Base-by-base conservation (phyloP, 2,329 filamentous ascomycete genomes). In the Scytalidium lignicola region DNA sequence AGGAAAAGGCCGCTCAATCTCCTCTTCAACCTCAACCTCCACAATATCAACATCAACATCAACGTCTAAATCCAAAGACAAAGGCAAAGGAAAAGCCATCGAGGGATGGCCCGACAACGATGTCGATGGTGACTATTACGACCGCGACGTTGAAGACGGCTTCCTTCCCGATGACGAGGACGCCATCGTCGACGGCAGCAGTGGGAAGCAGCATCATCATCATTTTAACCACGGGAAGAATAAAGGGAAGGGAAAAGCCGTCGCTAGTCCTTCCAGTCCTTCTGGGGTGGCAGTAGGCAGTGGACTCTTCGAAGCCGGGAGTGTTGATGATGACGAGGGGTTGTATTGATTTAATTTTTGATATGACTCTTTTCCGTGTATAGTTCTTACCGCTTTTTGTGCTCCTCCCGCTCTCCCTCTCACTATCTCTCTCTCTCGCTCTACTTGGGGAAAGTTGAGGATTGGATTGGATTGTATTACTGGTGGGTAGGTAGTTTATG, bases 171-270 rank as follows among this genome's bases (percentile, higher is more conserved):
- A 26, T 26, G 23, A 26, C 23, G 23, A 26, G 23, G 23, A 26
- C 6, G 23, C 5, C 10, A 26, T 26, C 6, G 23, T 6, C 10
- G 54, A 51, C 26, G 32, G 32, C 32, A n/a, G 76, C 52, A 73
- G 72, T 51, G 69, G 68, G 58, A 48, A 48, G 41, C n/a, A n/a
- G n/a, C n/a, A n/a, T n/a, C n/a, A n/a, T n/a, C n/a, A n/a, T n/a
- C n/a, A n/a, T n/a, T n/a, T n/a, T n/a, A n/a, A 76, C 52, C 73
- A 73, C 51, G 69, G 68, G 58, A 48, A 48, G 41, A n/a, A 58
- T n/a, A 79, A 80, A 58, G 76, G 76, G 7, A 83, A 82, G 62
- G 79, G 73, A 1, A 83, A 80, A 59, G 78, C 71, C 2, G 67
- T 73, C 15, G 73, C 59, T 53, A 50, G 79, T 77, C 51, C 23